These are phyloP conservation scores for Porcisia deanei DNA, from an alignment of 208 protist genomes.

Conservation along the genomic window DNA sequence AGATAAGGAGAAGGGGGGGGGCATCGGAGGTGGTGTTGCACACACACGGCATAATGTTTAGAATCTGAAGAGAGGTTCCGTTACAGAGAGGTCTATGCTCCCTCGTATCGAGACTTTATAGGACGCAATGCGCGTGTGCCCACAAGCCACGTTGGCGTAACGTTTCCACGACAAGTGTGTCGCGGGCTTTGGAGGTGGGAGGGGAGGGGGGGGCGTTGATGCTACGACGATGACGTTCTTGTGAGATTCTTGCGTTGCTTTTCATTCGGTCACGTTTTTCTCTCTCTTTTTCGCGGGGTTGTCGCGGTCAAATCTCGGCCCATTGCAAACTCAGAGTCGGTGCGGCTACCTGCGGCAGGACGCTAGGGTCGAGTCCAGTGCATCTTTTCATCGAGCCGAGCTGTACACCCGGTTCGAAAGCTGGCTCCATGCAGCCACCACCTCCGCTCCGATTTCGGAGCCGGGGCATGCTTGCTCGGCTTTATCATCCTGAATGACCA, in stretches of 20 bases:
- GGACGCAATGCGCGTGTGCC: neutral
- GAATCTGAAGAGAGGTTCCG: neutral
- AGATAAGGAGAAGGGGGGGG: neutral
- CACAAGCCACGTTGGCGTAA: neutral
- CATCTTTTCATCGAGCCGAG: neutral
- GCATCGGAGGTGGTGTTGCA: neutral
- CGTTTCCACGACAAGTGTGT: neutral
- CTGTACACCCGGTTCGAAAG: conserved; percentile 4
- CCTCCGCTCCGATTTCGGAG: conserved; percentile 2
- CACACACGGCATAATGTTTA: neutral
- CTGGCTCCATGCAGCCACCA: conserved; percentile 12
- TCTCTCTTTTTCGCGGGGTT: neutral
- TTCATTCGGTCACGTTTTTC: neutral
- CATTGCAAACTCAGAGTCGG: neutral
- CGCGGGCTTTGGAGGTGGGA: neutral
- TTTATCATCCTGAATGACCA: conserved; percentile 39
- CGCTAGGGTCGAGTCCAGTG: neutral
- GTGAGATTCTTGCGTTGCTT: neutral
- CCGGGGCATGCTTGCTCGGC: conserved; percentile 24
- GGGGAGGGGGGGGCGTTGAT: neutral
- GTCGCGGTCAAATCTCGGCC: neutral
- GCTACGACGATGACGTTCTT: neutral
- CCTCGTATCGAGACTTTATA: neutral
- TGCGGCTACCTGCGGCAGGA: neutral
- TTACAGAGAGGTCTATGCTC: neutral